A percentile compares a stretch with the other conserved stretches of the same genome.
Evolutionary conservation across 176 grass and related monocot genomes (phyloP).

Genomic region (Pontederia crassipes): DNA sequence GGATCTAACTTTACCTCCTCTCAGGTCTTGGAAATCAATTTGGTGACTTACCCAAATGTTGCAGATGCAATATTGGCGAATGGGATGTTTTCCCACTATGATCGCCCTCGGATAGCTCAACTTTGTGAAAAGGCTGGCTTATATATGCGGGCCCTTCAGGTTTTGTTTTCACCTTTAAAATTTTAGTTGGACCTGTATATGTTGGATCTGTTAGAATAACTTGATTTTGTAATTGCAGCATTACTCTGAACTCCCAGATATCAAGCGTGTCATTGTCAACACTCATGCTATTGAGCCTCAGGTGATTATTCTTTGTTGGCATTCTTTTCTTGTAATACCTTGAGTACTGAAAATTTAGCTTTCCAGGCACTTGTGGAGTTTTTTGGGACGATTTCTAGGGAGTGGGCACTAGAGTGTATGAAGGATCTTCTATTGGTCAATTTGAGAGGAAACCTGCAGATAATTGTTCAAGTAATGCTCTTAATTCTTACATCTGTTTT

Average conservation of each 20-base stretch:
- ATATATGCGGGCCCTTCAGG: constrained; percentile 93
- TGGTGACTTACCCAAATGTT: constrained; percentile 93
- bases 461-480: constrained; percentile 72
- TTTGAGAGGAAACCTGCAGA: constrained; percentile 87
- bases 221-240: constrained; percentile 52
- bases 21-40: constrained; percentile 92
- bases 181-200: constrained; percentile 4
- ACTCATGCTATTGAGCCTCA: constrained; percentile 93
- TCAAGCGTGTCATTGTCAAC: constrained; percentile 93
- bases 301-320: constrained; percentile 36
- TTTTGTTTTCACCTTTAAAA: constrained; percentile 13
- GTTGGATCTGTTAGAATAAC: constrained; percentile 1
- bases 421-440: constrained; percentile 90
- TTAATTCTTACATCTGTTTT: not conserved
- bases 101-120: constrained; percentile 87
- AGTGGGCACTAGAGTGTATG: constrained; percentile 98
- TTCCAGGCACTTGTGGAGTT: constrained; percentile 83
- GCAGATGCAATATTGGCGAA: constrained; percentile 92
- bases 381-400: constrained; percentile 80
- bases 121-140: constrained; percentile 90
- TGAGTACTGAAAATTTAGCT: not conserved
- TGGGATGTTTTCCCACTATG: constrained; percentile 95
- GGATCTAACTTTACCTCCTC: constrained; percentile 14
- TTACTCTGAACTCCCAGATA: constrained; percentile 82
- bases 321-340: constrained; percentile 9